Evolutionary conservation across 2,329 filamentous ascomycete genomes (phyloP), one percentile per base, ranked within the genome.

Genomic region (Ceratocystis albifundus): DNA sequence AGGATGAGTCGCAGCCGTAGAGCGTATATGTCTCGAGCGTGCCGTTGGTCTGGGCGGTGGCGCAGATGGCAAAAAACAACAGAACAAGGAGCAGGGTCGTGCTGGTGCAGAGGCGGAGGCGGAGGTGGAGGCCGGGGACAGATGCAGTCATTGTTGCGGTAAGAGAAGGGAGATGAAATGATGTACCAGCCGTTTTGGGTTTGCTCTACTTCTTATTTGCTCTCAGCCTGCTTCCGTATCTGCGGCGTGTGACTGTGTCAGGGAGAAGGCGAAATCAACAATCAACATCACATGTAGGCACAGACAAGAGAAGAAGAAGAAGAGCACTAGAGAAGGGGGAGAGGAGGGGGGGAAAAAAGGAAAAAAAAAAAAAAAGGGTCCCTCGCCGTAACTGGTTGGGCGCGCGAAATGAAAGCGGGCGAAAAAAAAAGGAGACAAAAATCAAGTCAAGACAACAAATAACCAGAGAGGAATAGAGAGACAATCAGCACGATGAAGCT

Each of bases 11-110:
- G 65, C 68, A 69, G 25, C 62, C 63, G 15, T 41, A 45, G 32
- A 69, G 61, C 6, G 68, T 68, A 30, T 64, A 69, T 22, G 68
- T 68, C 48, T 64, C 22, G 50, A 69, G 15, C 32, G 65, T 67
- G 55, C 67, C 67, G 48, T 67, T 68, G 41, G 62, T 67, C 62
- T 67, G 66, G 55, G 62, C 66, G 44, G 62, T 55, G 28, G 62
- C 12, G 25, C 8, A 32, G 10, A 20, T 32, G 7, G 46, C n/a
- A 1, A 63, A 46, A 3, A 17, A 30, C 44, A 63, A 45, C 45
- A 63, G n/a, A 32, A n/a, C 53, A 59, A 59, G 12, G 28, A 59
- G 25, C 53, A 59, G 53, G 53, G 25, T 32, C 28, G 53, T 59
- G 53, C 53, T 10, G 15, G 53, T 32, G 45, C 61, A 32, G 45